phyloP scores from a whole-genome alignment of 805 yeast genomes.

The Barnettozyma wickerhamii region DNA sequence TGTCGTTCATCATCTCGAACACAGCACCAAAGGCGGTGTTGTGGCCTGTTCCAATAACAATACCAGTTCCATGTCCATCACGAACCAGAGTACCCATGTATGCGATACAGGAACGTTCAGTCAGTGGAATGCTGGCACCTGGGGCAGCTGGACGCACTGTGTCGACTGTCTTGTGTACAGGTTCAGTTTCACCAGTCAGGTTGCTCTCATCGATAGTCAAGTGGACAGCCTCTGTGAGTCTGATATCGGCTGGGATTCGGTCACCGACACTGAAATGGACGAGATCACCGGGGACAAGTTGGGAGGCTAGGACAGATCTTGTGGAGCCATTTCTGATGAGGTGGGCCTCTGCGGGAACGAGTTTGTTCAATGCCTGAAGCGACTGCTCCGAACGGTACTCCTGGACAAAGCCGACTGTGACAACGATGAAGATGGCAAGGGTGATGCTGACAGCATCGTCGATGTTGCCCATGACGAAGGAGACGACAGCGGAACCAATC shows the following conservation, averaged over 20 bases:
- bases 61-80: conserved; percentile 92
- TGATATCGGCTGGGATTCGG: conserved; percentile 91
- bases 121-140: conserved; percentile 43
- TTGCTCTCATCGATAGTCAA: conserved; percentile 88
- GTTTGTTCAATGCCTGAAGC: conserved; percentile 82
- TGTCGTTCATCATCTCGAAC: conserved; percentile 90
- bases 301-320: conserved; percentile 78
- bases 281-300: conserved; percentile 93
- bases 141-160: conserved; percentile 32
- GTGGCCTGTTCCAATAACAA: conserved; percentile 86
- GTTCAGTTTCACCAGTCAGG: conserved; percentile 91
- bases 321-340: conserved; percentile 77
- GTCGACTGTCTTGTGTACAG: conserved; percentile 63
- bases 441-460: conserved; percentile 96
- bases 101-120: conserved; percentile 74
- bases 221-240: conserved; percentile 75
- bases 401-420: conserved; percentile 95
- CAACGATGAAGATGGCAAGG: conserved; percentile 87
- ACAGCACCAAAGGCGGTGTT: conserved; percentile 93
- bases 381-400: conserved; percentile 95
- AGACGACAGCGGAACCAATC: conserved; percentile 83
- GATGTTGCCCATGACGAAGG: conserved; percentile 90
- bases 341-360: conserved; percentile 97
- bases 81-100: conserved; percentile 97
- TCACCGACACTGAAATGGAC: conserved; percentile 91